Evolutionary conservation across 257 asterid species (phyloP).

Genomic region (Solanum bulbocastanum): DNA sequence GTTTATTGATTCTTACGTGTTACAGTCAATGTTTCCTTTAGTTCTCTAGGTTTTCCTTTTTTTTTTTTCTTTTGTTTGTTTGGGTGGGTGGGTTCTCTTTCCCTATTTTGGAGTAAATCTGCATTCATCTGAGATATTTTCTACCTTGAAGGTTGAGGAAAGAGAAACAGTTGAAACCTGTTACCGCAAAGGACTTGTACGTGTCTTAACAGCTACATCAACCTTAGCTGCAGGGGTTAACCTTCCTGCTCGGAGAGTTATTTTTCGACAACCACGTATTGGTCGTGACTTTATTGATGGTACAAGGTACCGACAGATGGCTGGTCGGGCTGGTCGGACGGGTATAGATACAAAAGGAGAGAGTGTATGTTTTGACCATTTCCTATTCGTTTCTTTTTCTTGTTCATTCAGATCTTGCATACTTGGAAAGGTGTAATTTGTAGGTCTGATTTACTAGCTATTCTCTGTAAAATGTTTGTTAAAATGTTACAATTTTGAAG

Average conservation of each 20-base stretch:
- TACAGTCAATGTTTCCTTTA: not conserved
- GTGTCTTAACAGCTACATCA: slow-evolving; percentile 98
- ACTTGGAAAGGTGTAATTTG: not conserved
- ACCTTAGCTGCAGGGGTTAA: slow-evolving; percentile 99
- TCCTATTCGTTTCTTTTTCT: not conserved
- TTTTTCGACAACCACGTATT: slow-evolving; percentile 93
- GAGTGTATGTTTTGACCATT: slow-evolving; percentile 54
- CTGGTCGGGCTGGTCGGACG: slow-evolving; percentile 99
- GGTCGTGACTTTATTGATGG: slow-evolving; percentile 97
- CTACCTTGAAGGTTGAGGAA: slow-evolving; percentile 71
- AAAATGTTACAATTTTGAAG: not conserved
- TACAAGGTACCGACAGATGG: slow-evolving; percentile 90
- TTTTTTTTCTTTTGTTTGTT: slow-evolving; percentile 5
- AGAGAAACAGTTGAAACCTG: slow-evolving; percentile 94
- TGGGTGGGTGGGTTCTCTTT: slow-evolving; percentile 4
- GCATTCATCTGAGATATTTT: slow-evolving; percentile 8
- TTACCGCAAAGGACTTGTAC: slow-evolving; percentile 95
- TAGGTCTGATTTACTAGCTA: not conserved
- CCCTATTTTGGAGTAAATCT: not conserved
- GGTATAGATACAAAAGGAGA: slow-evolving; percentile 99
- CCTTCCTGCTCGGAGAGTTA: slow-evolving; percentile 96
- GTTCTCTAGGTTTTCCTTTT: not conserved
- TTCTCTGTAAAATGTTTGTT: not conserved
- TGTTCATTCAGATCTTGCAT: not conserved
- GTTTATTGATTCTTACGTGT: not conserved